A percentile compares a stretch with the other conserved stretches of the same genome.
phyloP scores from a whole-genome alignment of 768 basidiomycete genomes.

The Kwoniella bestiolae region DNA sequence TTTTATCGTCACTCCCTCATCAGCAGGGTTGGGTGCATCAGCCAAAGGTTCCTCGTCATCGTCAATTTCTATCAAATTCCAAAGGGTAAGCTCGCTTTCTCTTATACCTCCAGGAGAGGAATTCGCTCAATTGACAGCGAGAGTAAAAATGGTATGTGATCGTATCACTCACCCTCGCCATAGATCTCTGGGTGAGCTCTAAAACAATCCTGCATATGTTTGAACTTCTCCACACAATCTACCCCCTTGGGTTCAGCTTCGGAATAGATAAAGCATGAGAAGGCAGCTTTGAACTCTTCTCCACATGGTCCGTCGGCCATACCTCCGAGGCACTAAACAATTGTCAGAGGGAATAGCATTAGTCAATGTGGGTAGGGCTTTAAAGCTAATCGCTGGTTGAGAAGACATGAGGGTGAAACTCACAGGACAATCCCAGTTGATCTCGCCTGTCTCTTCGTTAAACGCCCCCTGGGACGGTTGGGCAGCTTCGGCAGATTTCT shows the following conservation, averaged over 20 bases:
- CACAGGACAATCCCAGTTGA: constrained; percentile 97
- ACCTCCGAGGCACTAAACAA: constrained; percentile 77
- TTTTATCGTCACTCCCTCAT: constrained; percentile 1
- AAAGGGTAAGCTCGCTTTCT: not conserved
- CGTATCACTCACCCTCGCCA: constrained; percentile 72
- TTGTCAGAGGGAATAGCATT: not conserved
- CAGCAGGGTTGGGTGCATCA: constrained; percentile 4
- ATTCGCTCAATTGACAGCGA: too few species aligned
- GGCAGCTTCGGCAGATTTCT: constrained; percentile 37
- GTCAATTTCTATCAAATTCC: constrained; percentile 44
- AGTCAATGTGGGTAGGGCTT: not conserved
- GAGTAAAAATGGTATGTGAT: not conserved
- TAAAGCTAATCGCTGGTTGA: not conserved
- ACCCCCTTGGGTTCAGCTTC: constrained; percentile 96
- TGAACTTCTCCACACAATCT: constrained; percentile 96
- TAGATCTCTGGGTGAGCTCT: constrained; percentile 94
- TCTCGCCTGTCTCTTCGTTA: constrained; percentile 96
- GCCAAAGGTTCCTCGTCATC: constrained; percentile 18
- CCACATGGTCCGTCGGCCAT: constrained; percentile 99
- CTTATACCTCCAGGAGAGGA: not conserved
- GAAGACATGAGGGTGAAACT: constrained; percentile 16
- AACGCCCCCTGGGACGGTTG: constrained; percentile 66
- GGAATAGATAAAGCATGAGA: constrained; percentile 93
- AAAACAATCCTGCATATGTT: constrained; percentile 97
- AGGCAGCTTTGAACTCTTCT: constrained; percentile 87